phyloP scores from a whole-genome alignment of 169 alveolate species.

The Eimeria tenella region DNA sequence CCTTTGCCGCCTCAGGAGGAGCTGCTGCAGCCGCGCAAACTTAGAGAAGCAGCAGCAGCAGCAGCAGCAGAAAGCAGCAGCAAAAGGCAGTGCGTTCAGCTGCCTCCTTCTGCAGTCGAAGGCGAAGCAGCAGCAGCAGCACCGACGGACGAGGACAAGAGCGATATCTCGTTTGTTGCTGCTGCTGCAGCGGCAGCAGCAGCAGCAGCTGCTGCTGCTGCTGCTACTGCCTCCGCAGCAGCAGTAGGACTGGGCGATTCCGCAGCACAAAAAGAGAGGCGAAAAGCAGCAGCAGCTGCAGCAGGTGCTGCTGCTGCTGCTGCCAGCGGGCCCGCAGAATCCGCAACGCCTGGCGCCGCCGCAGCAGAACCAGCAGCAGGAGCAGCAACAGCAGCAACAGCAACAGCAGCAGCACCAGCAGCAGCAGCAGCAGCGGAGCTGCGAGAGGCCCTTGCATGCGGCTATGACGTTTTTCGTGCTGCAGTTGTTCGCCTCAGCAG shows the following conservation, averaged over 20 bases:
- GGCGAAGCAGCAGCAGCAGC: not conserved
- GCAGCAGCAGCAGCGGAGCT: not conserved
- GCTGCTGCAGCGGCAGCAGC: slow-evolving; percentile 2
- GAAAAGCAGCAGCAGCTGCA: not conserved
- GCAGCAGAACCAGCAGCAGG: not conserved
- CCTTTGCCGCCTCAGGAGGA: too few species aligned
- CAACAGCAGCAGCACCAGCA: not conserved
- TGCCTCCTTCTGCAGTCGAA: not conserved
- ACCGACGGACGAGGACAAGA: not conserved
- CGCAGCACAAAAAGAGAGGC: not conserved
- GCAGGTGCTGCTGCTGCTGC: not conserved
- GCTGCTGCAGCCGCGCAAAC: too few species aligned
- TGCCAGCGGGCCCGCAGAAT: not conserved
- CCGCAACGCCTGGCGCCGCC: not conserved
- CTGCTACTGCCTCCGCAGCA: not conserved
- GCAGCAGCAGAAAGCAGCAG: not conserved
- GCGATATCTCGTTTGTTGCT: not conserved
- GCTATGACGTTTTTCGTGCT: not conserved
- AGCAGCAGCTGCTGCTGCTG: slow-evolving; percentile 1
- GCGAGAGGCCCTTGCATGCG: not conserved
- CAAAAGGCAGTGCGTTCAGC: not conserved
- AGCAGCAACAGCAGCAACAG: not conserved
- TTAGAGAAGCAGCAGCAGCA: not conserved
- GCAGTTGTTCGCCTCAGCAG: not conserved
- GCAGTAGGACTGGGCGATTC: not conserved